A percentile compares a stretch with the other conserved stretches of the same genome.
Conservation (phyloP, 441 rosid genomes). For the Pelargonium myrrhifolium region DNA sequence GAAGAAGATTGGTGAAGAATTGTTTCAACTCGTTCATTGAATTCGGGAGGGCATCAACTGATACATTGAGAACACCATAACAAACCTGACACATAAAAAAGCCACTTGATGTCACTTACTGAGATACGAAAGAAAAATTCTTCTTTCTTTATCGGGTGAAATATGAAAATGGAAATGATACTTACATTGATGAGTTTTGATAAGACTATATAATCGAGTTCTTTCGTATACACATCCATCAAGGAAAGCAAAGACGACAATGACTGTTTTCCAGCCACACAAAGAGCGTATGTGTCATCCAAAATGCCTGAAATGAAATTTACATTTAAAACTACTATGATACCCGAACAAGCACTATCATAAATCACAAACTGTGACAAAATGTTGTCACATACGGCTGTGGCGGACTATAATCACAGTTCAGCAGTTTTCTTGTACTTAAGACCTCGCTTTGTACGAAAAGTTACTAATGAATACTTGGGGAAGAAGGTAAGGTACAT, state of each 20-base stretch:
- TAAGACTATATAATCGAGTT: slow-evolving; percentile 21
- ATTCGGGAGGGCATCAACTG: slow-evolving; percentile 27
- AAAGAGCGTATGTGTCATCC: slow-evolving; percentile 33
- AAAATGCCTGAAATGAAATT: slow-evolving; percentile 26
- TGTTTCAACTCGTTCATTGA: slow-evolving; percentile 23
- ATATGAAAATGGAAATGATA: not conserved
- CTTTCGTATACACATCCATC: slow-evolving; percentile 23
- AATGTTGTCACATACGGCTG: no score
- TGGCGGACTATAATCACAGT: no score
- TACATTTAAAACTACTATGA: no score
- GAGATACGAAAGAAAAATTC: no score
- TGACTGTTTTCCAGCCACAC: slow-evolving; percentile 21
- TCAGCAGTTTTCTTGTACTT: no score
- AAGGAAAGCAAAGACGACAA: slow-evolving; percentile 29
- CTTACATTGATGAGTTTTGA: slow-evolving; percentile 29
- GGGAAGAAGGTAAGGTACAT: no score
- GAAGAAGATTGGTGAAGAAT: slow-evolving; percentile 25
- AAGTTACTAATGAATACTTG: no score
- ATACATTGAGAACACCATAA: slow-evolving; percentile 12
- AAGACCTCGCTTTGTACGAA: no score
- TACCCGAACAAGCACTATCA: no score
- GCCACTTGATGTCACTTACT: no score
- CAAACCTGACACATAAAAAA: not conserved
- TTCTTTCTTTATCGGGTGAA: not conserved
- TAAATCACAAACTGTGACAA: no score